Base-by-base conservation (phyloP, 1,139 yeast genomes). In the Zygosaccharomyces sapae region DNA sequence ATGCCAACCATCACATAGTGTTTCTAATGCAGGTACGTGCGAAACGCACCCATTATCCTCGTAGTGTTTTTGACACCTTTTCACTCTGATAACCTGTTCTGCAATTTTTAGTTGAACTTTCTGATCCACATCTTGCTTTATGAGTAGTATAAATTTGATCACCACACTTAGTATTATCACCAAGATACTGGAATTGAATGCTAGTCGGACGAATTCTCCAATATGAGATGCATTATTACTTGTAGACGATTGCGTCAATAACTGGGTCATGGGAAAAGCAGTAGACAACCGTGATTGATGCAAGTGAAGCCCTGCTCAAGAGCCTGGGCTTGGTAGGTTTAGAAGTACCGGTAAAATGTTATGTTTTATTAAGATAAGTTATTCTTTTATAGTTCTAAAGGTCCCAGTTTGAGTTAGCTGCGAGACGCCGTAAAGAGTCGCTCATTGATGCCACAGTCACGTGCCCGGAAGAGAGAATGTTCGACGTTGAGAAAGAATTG, bases 1-100 rank as follows among this genome's bases (percentile, higher is more conserved):
- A 47, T 71, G 72, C 86, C 86, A 84, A 48, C 73, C 71, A 22
- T 71, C 70, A 62, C 92, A 84, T 37, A 73, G 72, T 16, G 68
- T 67, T 50, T 76, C 80, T 45, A 83, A 59, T 1, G 81, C 83
- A 0, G 89, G 86, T 0, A 76, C 80, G 10, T 79, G 67, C 3
- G 71, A 66, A 16, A 70, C 70, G 60, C 92, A 84, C 33, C 71
- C 67, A 62, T 83, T 84, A 10, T 72, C 77, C 37, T 65, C 51
- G 61, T 78, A 84, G 10, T 75, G 67, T 27, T 75, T 65, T 16
- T 73, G 64, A 61, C 90, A 83, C 30, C 69, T 68, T 27, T 71
- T 75, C 7, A 75, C 72, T 41, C 73, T 75, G 19, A 72, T 65
- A 27, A 71, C 47, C 2, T 51, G 56, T 39, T 44, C 56, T 41